Conservation (phyloP, 345 rosid genomes). For the Heritiera fomes region DNA sequence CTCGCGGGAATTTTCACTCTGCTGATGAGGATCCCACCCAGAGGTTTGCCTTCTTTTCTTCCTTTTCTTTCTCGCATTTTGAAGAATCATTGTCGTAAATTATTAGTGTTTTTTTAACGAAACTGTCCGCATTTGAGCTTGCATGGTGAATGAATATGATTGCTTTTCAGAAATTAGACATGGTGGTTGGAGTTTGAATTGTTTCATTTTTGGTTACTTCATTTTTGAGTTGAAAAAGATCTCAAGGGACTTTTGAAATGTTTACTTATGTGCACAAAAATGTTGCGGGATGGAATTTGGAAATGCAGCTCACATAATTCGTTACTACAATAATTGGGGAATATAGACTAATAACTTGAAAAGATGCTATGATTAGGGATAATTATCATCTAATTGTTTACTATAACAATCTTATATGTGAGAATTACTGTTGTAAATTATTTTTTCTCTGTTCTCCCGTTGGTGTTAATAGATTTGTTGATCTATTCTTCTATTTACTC, state of each 20-base stretch:
- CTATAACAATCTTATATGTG: background rate
- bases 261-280: background rate
- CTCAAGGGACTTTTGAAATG: background rate
- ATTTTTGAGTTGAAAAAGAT: background rate
- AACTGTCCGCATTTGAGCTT: conserved; percentile 8
- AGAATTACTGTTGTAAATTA: background rate
- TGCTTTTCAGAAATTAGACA: background rate
- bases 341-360: background rate
- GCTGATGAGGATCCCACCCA: conserved; percentile 93
- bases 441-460: background rate
- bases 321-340: background rate
- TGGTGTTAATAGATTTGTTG: background rate
- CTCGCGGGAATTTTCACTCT: conserved; percentile 88
- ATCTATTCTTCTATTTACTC: too few relatives aligned
- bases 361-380: background rate
- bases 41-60: conserved; percentile 48
- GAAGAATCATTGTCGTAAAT: background rate
- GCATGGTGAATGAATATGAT: conserved; percentile 1
- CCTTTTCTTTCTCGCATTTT: background rate
- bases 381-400: background rate
- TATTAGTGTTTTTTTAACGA: background rate
- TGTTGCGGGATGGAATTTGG: background rate
- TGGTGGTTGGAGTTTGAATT: background rate
- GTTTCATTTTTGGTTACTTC: background rate
- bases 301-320: background rate